A percentile compares a stretch with the other conserved stretches of the same genome.
Conservation (phyloP, 768 basidiomycete species). For the Lactarius hatsudake region DNA sequence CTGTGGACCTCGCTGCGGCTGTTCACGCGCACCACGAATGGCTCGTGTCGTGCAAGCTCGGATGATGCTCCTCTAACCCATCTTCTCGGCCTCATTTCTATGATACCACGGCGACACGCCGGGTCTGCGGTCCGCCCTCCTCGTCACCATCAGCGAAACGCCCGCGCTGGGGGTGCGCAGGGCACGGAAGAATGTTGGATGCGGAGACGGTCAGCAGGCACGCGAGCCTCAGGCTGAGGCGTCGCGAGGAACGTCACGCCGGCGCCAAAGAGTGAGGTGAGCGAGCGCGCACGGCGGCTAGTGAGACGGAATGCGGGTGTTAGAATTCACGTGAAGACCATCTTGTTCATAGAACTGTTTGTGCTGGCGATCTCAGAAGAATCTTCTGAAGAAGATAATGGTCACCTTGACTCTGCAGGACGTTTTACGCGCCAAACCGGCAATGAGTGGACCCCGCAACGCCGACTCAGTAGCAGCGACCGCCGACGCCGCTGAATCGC, state of each 20-base stretch:
- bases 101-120: conserved; percentile 39
- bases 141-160: conserved; percentile 57
- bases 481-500: no score
- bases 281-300: conserved; percentile 56
- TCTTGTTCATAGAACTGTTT: conserved; percentile 39
- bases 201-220: conserved; percentile 78
- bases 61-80: conserved; percentile 81
- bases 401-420: no score
- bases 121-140: conserved; percentile 28
- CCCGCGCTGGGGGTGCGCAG: conserved; percentile 56
- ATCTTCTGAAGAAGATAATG: not conserved
- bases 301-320: conserved; percentile 53
- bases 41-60: conserved; percentile 41
- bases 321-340: conserved; percentile 50
- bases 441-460: no score
- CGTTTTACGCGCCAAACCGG: no score
- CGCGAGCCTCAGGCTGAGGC: no score
- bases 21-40: conserved; percentile 66
- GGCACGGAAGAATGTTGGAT: conserved; percentile 76
- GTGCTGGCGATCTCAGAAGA: not conserved
- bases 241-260: conserved; percentile 74
- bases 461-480: no score
- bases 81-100: conserved; percentile 62
- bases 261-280: conserved; percentile 79
- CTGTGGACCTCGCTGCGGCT: conserved; percentile 45